phyloP scores from a whole-genome alignment of 768 basidiomycete species.

The Candolleomyces eurysporus region DNA sequence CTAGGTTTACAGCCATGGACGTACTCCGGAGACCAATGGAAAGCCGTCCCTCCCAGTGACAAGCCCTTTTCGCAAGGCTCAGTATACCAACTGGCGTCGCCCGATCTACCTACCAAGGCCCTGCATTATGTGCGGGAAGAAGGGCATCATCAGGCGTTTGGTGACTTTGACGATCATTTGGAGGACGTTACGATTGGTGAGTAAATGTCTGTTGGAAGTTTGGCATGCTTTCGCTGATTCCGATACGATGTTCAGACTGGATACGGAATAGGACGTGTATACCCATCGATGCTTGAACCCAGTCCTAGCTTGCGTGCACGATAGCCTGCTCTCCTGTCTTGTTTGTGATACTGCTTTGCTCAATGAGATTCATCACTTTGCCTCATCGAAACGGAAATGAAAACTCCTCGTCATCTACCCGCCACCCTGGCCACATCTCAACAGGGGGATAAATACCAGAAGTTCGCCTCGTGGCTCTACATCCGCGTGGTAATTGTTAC shows the following conservation, averaged over 20 bases:
- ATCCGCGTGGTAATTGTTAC: too few species aligned
- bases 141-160: constrained; percentile 56
- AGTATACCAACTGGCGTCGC: constrained; percentile 43
- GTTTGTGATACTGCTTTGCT: too few species aligned
- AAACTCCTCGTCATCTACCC: too few species aligned
- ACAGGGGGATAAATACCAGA: too few species aligned
- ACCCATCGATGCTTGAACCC: constrained; percentile 21
- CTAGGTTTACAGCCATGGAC: constrained; percentile 49
- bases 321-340: too few species aligned
- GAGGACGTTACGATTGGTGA: constrained; percentile 65
- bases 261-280: constrained; percentile 39
- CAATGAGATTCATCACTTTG: too few species aligned
- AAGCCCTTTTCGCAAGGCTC: constrained; percentile 46
- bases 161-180: constrained; percentile 82
- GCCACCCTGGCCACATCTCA: too few species aligned
- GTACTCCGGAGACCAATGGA: constrained; percentile 43
- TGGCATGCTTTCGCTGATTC: constrained; percentile 4
- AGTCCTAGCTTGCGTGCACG: background rate
- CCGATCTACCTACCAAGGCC: constrained; percentile 46
- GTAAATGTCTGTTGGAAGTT: constrained; percentile 19
- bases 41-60: constrained; percentile 36
- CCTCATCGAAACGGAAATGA: too few species aligned
- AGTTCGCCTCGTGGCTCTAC: too few species aligned
- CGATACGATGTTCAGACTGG: constrained; percentile 34
- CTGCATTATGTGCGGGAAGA: constrained; percentile 45